A percentile compares a stretch with the other conserved stretches of the same genome.
Conservation (phyloP, 805 yeast genomes). For the Scheffersomyces spartinae region DNA sequence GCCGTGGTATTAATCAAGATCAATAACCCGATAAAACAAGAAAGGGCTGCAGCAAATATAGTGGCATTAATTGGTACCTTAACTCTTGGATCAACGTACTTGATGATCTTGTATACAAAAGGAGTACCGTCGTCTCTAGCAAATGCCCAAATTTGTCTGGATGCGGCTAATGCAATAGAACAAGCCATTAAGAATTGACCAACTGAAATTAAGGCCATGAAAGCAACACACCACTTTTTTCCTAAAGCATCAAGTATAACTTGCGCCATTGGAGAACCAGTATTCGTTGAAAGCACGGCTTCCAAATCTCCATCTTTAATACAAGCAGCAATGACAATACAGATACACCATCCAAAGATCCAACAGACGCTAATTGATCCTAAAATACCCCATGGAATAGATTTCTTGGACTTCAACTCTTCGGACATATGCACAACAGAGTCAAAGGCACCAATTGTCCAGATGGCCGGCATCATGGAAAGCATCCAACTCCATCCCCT, state of each 20-base stretch:
- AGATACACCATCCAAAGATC: constrained; percentile 44
- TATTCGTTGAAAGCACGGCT: constrained; percentile 27
- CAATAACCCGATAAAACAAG: constrained; percentile 26
- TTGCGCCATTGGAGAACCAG: constrained; percentile 60
- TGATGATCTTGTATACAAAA: constrained; percentile 37
- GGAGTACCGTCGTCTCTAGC: constrained; percentile 73
- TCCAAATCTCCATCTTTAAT: constrained; percentile 35
- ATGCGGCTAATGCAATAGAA: constrained; percentile 48
- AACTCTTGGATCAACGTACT: constrained; percentile 41
- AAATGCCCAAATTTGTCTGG: constrained; percentile 67
- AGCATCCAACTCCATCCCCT: constrained; percentile 48
- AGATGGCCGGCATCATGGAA: constrained; percentile 54
- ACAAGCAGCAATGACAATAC: constrained; percentile 43
- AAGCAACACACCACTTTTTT: constrained; percentile 50
- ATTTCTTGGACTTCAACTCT: constrained; percentile 52
- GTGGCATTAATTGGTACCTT: constrained; percentile 62
- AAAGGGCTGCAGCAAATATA: constrained; percentile 20
- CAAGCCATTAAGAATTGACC: constrained; percentile 62
- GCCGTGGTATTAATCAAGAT: constrained; percentile 30
- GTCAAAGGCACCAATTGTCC: constrained; percentile 71
- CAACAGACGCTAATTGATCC: constrained; percentile 49
- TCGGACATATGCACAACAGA: constrained; percentile 65
- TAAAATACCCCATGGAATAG: constrained; percentile 56
- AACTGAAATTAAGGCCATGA: constrained; percentile 44
- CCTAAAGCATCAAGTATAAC: constrained; percentile 53